A percentile compares a stretch with the other conserved stretches of the same genome.
Conservation (phyloP, 2,329 filamentous ascomycete genomes). For the Hypomyces perniciosus region DNA sequence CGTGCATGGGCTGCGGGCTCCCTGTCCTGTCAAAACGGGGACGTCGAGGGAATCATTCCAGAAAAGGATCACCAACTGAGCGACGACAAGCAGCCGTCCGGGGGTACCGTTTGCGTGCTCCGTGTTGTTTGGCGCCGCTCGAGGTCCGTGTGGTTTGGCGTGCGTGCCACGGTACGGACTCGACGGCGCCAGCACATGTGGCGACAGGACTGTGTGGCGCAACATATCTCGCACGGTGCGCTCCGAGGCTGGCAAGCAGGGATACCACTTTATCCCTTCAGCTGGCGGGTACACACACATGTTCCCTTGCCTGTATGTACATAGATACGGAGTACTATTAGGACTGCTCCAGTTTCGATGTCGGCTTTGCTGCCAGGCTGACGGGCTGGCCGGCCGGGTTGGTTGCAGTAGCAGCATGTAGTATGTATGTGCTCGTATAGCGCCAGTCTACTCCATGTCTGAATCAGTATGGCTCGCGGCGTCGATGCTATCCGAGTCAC, state of each 20-base stretch:
- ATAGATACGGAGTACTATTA: no score
- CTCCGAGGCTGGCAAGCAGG: not conserved
- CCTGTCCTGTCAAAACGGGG: not conserved
- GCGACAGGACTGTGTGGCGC: slow-evolving; percentile 9
- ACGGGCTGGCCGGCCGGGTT: no score
- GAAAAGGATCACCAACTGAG: slow-evolving; percentile 4
- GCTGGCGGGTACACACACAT: no score
- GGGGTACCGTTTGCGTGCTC: not conserved
- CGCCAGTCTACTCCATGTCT: not conserved
- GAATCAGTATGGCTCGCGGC: not conserved
- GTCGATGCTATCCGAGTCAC: not conserved
- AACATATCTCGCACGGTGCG: slow-evolving; percentile 7
- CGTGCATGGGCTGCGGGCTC: not conserved
- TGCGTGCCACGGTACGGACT: slow-evolving; percentile 5
- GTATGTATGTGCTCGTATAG: not conserved
- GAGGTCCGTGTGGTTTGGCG: slow-evolving; percentile 6
- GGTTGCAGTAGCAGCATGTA: no score
- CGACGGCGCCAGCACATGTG: not conserved
- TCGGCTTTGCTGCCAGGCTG: no score
- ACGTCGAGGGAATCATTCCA: slow-evolving; percentile 10
- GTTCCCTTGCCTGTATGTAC: no score
- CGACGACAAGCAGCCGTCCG: not conserved
- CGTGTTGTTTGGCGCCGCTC: slow-evolving; percentile 1
- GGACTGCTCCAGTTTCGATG: no score
- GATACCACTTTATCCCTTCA: no score